Conservation (phyloP, 225 moss, liverwort and hornwort species). For the Neckera pumila region DNA sequence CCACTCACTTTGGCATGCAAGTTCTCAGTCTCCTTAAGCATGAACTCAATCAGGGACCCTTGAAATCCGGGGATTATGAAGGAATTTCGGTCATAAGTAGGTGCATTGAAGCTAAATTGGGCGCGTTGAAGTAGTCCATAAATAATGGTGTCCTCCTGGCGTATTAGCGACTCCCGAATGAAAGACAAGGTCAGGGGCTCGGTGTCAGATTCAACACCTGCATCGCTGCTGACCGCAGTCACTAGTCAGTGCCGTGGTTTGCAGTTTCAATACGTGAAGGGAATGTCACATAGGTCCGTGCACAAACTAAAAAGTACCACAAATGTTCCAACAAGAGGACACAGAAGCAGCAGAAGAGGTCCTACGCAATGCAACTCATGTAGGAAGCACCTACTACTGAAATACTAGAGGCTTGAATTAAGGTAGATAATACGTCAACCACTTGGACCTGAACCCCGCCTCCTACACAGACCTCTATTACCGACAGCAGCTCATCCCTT, state of each 20-base stretch:
- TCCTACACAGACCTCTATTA: not conserved
- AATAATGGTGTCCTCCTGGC: slow-evolving; percentile 89
- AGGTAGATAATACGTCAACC: not conserved
- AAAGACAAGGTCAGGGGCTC: slow-evolving; percentile 49
- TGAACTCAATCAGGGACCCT: slow-evolving; percentile 63
- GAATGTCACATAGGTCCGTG: not conserved
- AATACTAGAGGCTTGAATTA: not conserved
- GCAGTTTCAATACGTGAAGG: not conserved
- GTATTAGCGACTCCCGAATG: slow-evolving; percentile 80
- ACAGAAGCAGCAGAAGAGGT: not conserved
- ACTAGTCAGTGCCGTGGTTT: not conserved
- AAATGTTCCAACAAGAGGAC: not conserved
- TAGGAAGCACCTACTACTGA: not conserved
- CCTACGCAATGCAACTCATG: not conserved
- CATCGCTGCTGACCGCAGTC: slow-evolving; percentile 8
- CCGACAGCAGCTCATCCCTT: not conserved
- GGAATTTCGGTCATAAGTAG: slow-evolving; percentile 53
- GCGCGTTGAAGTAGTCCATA: slow-evolving; percentile 74
- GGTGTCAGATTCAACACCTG: slow-evolving; percentile 9
- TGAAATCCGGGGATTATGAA: slow-evolving; percentile 46
- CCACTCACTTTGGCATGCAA: slow-evolving; percentile 70
- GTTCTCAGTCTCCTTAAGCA: slow-evolving; percentile 72
- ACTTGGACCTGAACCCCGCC: not conserved
- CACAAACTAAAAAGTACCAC: not conserved
- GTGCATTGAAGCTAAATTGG: slow-evolving; percentile 68